These are phyloP conservation scores for Cercospora berteroae DNA, from an alignment of 2,329 filamentous ascomycete species.

Conservation along the genomic window DNA sequence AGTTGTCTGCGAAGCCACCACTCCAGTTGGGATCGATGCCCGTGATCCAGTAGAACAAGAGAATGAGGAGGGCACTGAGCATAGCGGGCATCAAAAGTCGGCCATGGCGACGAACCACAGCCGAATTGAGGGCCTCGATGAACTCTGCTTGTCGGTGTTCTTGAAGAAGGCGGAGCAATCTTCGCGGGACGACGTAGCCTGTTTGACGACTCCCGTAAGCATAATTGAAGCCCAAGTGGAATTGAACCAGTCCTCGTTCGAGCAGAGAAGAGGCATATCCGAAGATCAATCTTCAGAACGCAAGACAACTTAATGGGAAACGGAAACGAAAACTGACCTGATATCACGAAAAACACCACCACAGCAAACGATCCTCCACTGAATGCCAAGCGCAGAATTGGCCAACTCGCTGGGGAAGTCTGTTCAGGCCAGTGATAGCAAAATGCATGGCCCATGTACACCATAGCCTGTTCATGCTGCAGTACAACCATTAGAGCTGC, in stretches of 20 bases:
- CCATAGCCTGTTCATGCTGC: constrained; percentile 52
- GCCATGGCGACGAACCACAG: constrained; percentile 51
- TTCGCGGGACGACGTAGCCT: constrained; percentile 49
- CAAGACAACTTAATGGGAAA: not conserved
- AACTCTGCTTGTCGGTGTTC: constrained; percentile 37
- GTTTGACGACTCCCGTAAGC: constrained; percentile 15
- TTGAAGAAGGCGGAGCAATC: constrained; percentile 38
- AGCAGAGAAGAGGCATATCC: not conserved
- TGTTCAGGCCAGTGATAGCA: constrained; percentile 54
- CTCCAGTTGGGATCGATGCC: constrained; percentile 24
- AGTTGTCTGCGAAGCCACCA: constrained; percentile 37
- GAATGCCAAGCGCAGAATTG: constrained; percentile 45
- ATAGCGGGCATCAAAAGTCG: constrained; percentile 54
- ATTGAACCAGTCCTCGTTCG: not conserved
- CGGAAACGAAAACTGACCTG: constrained; percentile 28
- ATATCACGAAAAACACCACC: constrained; percentile 51
- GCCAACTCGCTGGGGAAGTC: constrained; percentile 49
- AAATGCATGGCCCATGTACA: constrained; percentile 9
- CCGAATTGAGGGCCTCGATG: constrained; percentile 46
- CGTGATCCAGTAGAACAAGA: constrained; percentile 54
- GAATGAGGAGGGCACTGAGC: constrained; percentile 53
- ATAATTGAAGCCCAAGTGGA: not conserved
- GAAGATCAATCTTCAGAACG: not conserved
- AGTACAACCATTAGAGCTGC: constrained; percentile 64
- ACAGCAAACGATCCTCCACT: constrained; percentile 60